phyloP scores from a whole-genome alignment of 2,329 filamentous ascomycete genomes.

The Metarhizium album region DNA sequence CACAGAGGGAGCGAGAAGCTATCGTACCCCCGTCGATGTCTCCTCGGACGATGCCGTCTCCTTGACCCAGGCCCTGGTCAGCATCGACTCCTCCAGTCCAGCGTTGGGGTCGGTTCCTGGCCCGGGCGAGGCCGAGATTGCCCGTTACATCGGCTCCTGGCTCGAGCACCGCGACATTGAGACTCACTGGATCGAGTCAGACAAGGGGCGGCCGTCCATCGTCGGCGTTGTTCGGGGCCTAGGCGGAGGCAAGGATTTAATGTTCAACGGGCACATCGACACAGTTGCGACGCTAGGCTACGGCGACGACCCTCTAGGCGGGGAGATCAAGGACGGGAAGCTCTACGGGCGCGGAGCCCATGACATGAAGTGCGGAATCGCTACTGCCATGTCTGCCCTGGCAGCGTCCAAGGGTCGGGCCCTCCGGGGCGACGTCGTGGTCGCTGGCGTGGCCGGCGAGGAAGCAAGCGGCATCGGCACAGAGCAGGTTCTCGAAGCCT shows the following conservation, averaged over 20 bases:
- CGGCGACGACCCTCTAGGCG: constrained; percentile 32
- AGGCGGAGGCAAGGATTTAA: constrained; percentile 35
- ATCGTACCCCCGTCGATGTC: constrained; percentile 32
- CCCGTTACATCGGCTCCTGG: constrained; percentile 37
- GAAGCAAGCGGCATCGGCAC: constrained; percentile 41
- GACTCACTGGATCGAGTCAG: constrained; percentile 35
- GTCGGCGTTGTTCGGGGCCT: constrained; percentile 35
- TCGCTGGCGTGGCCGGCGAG: constrained; percentile 44
- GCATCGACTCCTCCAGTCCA: constrained; percentile 39
- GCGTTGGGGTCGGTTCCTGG: constrained; percentile 29
- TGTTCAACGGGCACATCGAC: constrained; percentile 43
- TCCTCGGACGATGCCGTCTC: constrained; percentile 28
- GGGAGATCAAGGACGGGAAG: constrained; percentile 26
- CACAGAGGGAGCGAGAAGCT: constrained; percentile 46
- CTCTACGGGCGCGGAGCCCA: constrained; percentile 35
- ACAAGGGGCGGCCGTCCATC: constrained; percentile 36
- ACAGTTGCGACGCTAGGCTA: constrained; percentile 39
- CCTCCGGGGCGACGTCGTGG: constrained; percentile 37
- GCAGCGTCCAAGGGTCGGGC: constrained; percentile 25
- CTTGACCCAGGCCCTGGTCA: constrained; percentile 33
- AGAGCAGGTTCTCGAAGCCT: constrained; percentile 35
- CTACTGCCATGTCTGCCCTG: constrained; percentile 32
- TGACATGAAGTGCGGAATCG: constrained; percentile 43
- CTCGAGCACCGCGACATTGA: constrained; percentile 40
- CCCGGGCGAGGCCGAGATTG: constrained; percentile 34